phyloP scores from a whole-genome alignment of 345 rosid genomes.

The Nephelium lappaceum region DNA sequence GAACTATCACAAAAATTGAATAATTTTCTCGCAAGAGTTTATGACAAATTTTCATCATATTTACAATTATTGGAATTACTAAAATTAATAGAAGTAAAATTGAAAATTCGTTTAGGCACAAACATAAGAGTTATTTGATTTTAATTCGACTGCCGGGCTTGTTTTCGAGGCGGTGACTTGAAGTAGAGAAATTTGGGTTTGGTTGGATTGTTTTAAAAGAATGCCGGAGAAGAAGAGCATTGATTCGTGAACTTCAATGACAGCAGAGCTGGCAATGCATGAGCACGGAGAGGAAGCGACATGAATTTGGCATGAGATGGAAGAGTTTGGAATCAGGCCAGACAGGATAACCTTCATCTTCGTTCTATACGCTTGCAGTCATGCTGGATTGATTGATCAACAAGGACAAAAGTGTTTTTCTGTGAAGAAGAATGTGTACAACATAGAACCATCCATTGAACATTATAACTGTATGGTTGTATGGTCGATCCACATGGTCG shows the following conservation, averaged over 20 bases:
- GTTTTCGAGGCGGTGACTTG: constrained; percentile 23
- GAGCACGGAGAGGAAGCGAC: constrained; percentile 45
- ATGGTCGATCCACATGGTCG: constrained; percentile 60
- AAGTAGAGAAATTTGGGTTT: constrained; percentile 40
- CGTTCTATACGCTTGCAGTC: constrained; percentile 56
- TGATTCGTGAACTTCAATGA: constrained; percentile 52
- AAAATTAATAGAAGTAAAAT: too few species aligned
- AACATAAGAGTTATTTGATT: too few species aligned
- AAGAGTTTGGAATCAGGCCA: constrained; percentile 36
- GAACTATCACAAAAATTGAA: too few species aligned
- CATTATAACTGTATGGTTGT: constrained; percentile 55
- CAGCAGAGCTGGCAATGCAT: constrained; percentile 50
- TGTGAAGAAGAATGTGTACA: constrained; percentile 34
- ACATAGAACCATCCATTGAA: constrained; percentile 39
- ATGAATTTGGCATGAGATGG: constrained; percentile 42
- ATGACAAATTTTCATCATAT: too few species aligned
- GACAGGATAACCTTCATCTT: constrained; percentile 44
- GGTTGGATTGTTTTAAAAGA: constrained; percentile 35
- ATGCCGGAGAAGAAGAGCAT: constrained; percentile 29
- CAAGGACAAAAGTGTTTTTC: constrained; percentile 42
- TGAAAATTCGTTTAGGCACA: too few species aligned
- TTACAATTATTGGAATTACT: too few species aligned
- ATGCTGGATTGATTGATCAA: constrained; percentile 45
- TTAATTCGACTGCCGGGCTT: neutral
- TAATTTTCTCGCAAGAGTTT: too few species aligned